Conservation (phyloP, 139 green algal species). For the Edaphochlamys debaryana region DNA sequence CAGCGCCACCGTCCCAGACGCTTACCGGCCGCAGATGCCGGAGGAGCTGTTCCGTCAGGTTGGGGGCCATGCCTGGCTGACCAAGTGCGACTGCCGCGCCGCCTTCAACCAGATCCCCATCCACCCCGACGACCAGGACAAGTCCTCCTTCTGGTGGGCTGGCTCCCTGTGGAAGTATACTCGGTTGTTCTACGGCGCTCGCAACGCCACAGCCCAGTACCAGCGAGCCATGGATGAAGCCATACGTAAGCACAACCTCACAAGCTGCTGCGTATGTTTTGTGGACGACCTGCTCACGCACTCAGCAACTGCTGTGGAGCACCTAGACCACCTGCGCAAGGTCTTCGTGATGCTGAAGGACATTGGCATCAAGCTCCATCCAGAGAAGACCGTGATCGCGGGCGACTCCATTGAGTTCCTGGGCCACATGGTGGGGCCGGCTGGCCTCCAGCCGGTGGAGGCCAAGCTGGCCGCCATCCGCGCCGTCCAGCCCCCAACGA, state of each 20-base stretch:
- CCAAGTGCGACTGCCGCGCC: too few species aligned
- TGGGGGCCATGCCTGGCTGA: too few species aligned
- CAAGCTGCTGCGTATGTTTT: conserved; percentile 25
- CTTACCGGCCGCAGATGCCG: not conserved
- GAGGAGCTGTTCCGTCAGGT: too few species aligned
- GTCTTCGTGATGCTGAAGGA: conserved; percentile 16
- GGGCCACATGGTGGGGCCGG: conserved; percentile 46
- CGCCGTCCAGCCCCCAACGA: not conserved
- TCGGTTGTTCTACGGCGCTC: too few species aligned
- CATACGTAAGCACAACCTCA: conserved; percentile 17
- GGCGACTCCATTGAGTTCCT: conserved; percentile 48
- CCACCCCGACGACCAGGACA: too few species aligned
- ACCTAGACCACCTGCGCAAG: not conserved
- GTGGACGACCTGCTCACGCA: conserved; percentile 44
- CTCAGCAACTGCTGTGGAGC: conserved; percentile 9
- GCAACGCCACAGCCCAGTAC: too few species aligned
- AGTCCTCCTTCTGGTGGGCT: conserved; percentile 40
- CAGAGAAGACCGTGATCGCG: conserved; percentile 39
- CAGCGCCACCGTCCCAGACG: not conserved
- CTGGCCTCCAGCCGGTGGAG: conserved; percentile 21
- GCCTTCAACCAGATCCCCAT: too few species aligned
- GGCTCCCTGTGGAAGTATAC: conserved; percentile 21
- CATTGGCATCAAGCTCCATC: conserved; percentile 37
- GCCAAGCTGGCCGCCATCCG: not conserved
- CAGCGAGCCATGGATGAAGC: too few species aligned